phyloP scores from a whole-genome alignment of 257 asterid species.

The Rauvolfia tetraphylla region DNA sequence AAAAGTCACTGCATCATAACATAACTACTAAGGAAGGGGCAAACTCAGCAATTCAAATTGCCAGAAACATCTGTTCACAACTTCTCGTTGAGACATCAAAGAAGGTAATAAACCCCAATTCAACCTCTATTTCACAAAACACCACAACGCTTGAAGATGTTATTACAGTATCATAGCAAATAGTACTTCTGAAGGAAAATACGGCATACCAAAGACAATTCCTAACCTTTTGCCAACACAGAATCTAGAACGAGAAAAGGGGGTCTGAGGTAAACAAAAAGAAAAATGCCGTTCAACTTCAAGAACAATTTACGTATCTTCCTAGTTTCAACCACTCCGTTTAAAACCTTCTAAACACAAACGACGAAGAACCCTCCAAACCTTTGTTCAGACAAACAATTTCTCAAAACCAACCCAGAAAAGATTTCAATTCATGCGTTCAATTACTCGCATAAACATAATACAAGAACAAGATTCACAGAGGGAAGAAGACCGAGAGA shows the following conservation, averaged over 20 bases:
- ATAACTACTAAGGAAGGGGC: background rate
- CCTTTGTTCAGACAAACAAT: background rate
- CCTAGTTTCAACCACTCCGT: background rate
- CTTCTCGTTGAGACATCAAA: background rate
- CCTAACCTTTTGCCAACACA: background rate
- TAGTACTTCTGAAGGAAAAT: background rate
- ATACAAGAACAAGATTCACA: background rate
- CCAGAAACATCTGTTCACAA: background rate
- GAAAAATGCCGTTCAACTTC: background rate
- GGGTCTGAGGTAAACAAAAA: background rate
- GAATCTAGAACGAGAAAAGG: background rate
- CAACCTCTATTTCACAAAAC: background rate
- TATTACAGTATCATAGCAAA: background rate
- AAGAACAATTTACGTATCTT: background rate
- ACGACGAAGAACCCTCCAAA: background rate
- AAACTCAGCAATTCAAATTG: background rate
- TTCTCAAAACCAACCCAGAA: background rate
- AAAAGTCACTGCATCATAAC: background rate
- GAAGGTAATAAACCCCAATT: background rate
- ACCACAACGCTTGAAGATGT: background rate
- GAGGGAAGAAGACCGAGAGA: background rate
- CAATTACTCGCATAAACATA: background rate
- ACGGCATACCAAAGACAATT: background rate
- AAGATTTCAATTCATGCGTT: background rate
- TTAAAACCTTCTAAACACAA: background rate